Base-by-base conservation (phyloP, 495 filamentous ascomycete genomes). In the Penicillium robsamsonii region DNA sequence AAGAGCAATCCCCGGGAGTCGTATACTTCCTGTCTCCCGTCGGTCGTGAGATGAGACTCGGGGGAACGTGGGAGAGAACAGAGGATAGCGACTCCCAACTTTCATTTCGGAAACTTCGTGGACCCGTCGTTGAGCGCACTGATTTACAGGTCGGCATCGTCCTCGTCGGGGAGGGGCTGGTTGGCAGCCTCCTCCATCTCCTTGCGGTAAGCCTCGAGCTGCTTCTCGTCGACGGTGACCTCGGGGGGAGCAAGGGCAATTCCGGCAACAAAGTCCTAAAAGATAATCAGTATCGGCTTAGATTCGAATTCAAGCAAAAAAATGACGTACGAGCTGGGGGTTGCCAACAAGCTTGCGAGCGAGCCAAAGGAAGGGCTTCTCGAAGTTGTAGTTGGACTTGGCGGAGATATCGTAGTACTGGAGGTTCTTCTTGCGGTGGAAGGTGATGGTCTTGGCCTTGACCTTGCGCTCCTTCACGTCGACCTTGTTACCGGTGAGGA, bases 351-450 rank as follows among this genome's bases (percentile, higher is more conserved):
- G 84, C 86, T 99, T 97, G 70, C 95, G 86, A 51, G 94, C 95
- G 65, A 99, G 88, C 95, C 95, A 99, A 59, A 99, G 86, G 89
- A 99, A 99, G 58, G 95, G 95, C 86, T 99, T 99, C 88, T 99
- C 95, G 80, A 99, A 99, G 87, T 99, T 99, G 82, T 99, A 99
- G 81, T 99, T 99, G 65, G 92, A 96, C 84, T 99, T 99, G 74
- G 95, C 95, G 46, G 91, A 96, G 73, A 99, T 99, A 61, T 99
- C 95, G 84, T 99, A 99, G 86, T 99, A 99, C 77, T 99, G 95
- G 17, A 99, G 86, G 80, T 97, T 97, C 88, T 99, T 99, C 87
- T 99, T 99, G 72, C 95, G 92, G 83, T 99, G 95, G 90, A 99
- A 99, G 60, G 95, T 99, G 81, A 99, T 99, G 68, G 94, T 95